A percentile compares a stretch with the other conserved stretches of the same genome.
Conservation (phyloP, 1,139 yeast species). For the Sugiyamaella paludigena region DNA sequence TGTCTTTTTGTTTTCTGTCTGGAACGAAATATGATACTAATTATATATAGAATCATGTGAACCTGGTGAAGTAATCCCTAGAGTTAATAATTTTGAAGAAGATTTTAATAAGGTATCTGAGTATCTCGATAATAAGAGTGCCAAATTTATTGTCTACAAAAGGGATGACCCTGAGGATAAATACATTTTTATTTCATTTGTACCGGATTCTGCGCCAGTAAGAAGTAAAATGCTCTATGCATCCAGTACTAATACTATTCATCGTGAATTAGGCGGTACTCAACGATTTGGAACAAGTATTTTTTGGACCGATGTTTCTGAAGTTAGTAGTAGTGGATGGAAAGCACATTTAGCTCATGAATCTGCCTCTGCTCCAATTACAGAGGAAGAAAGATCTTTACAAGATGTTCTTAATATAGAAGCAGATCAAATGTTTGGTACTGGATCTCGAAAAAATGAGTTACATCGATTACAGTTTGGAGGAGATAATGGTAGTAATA, state of each 20-base stretch:
- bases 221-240: slow-evolving; percentile 92
- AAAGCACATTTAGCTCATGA: slow-evolving; percentile 40
- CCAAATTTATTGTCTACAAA: slow-evolving; percentile 59
- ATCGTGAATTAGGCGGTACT: slow-evolving; percentile 67
- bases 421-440: slow-evolving; percentile 35
- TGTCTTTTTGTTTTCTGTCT: too few species aligned
- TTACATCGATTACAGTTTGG: slow-evolving; percentile 20
- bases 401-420: slow-evolving; percentile 38
- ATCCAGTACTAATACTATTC: slow-evolving; percentile 73
- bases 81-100: slow-evolving; percentile 34
- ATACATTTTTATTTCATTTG: slow-evolving; percentile 69
- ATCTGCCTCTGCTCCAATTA: slow-evolving; percentile 47
- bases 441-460: slow-evolving; percentile 31
- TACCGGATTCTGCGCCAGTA: slow-evolving; percentile 83
- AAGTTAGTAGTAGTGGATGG: slow-evolving; percentile 55
- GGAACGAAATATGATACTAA: too few species aligned
- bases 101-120: slow-evolving; percentile 43
- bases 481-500: slow-evolving; percentile 1
- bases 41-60: slow-evolving; percentile 41
- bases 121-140: slow-evolving; percentile 48
- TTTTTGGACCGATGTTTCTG: slow-evolving; percentile 61
- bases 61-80: slow-evolving; percentile 32
- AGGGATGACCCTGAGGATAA: slow-evolving; percentile 34
- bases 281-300: slow-evolving; percentile 54
- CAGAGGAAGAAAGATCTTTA: slow-evolving; percentile 59